A percentile compares a stretch with the other conserved stretches of the same genome.
Conservation (phyloP, 192 early-diverging fungal species). For the Coemansia umbellata region DNA sequence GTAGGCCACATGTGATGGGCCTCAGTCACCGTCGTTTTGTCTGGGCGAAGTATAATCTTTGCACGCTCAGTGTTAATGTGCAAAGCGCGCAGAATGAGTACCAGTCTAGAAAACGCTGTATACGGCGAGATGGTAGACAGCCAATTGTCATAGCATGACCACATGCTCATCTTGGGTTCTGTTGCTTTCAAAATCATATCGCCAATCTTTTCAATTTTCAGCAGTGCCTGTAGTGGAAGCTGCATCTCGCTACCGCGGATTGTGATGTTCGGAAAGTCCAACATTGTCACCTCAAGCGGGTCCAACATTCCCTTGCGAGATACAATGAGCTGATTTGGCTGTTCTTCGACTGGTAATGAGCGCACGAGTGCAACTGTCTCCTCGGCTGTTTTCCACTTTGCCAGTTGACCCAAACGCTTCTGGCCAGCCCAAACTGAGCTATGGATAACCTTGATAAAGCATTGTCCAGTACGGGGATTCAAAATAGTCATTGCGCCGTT, state of each 20-base stretch:
- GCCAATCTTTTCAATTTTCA: slow-evolving; percentile 98
- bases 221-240: slow-evolving; percentile 94
- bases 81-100: slow-evolving; percentile 92
- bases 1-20: slow-evolving; percentile 98
- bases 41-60: slow-evolving; percentile 93
- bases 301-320: slow-evolving; percentile 99
- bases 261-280: slow-evolving; percentile 99
- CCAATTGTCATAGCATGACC: slow-evolving; percentile 96
- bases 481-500: slow-evolving; percentile 99
- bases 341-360: slow-evolving; percentile 97
- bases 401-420: slow-evolving; percentile 97
- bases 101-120: slow-evolving; percentile 96
- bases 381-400: slow-evolving; percentile 99
- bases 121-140: slow-evolving; percentile 90
- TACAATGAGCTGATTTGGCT: slow-evolving; percentile 99
- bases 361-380: slow-evolving; percentile 99
- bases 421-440: slow-evolving; percentile 99
- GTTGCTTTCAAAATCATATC: slow-evolving; percentile 97
- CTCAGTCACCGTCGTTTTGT: slow-evolving; percentile 89
- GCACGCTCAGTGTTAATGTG: slow-evolving; percentile 98
- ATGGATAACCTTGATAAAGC: slow-evolving; percentile 99
- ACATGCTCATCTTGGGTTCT: slow-evolving; percentile 94
- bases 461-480: slow-evolving; percentile 97
- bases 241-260: slow-evolving; percentile 98
- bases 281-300: slow-evolving; percentile 82